Percentiles rank a stretch among this genome's conserved stretches.
Conservation (phyloP, 1,284 basidiomycete genomes). For the Cutaneotrichosporon dermatis region DNA sequence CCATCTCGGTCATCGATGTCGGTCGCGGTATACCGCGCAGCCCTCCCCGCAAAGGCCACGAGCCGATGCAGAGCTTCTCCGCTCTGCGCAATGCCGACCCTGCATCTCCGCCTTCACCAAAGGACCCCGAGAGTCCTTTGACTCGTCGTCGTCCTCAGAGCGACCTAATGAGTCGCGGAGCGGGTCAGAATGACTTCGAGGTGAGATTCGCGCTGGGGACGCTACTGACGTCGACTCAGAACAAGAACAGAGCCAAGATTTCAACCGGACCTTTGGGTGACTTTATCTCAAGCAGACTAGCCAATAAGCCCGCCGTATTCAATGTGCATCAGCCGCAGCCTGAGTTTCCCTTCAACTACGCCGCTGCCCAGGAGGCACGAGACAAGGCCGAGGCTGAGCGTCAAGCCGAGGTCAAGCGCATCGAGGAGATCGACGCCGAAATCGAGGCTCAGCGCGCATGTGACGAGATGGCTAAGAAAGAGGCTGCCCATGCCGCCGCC, state of each 20-base stretch:
- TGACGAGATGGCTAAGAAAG: background rate
- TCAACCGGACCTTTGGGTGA: no score
- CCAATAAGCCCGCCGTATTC: no score
- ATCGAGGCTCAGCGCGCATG: no score
- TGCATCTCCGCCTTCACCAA: no score
- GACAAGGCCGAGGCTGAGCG: background rate
- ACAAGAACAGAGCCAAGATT: no score
- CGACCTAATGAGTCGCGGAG: background rate
- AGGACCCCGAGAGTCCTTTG: no score
- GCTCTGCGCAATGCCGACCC: background rate
- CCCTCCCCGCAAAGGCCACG: background rate
- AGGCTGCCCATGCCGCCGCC: background rate
- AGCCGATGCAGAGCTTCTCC: conserved; percentile 25
- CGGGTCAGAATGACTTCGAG: no score
- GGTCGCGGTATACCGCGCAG: background rate
- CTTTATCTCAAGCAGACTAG: no score
- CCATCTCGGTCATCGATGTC: background rate
- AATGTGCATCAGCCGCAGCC: background rate
- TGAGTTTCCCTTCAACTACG: background rate
- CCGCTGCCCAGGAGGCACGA: background rate
- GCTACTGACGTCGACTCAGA: no score
- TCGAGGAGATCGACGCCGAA: background rate
- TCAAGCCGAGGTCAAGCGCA: background rate
- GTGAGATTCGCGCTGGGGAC: no score
- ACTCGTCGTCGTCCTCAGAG: background rate